Percentiles rank a stretch among this genome's conserved stretches.
Conservation (phyloP, 2,329 filamentous ascomycete species). For the Aphanocladium album region DNA sequence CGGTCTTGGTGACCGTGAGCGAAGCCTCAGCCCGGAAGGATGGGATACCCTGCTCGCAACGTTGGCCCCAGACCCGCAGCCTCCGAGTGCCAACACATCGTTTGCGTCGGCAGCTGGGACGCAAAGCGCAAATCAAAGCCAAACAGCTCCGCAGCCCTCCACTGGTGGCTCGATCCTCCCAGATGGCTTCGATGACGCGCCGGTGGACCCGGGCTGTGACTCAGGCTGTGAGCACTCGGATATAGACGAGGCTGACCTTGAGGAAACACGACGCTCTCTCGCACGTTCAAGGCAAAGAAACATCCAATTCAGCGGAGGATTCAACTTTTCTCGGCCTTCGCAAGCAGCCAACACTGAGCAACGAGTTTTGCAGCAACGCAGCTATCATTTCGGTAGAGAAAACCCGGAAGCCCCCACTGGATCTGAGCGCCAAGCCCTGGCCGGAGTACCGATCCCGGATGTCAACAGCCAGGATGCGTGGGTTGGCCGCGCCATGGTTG, state of each 20-base stretch:
- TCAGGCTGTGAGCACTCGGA: conserved; percentile 53
- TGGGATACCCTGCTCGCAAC: conserved; percentile 82
- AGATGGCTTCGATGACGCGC: conserved; percentile 30
- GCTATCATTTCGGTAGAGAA: neutral
- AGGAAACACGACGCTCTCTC: conserved; percentile 21
- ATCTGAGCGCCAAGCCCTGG: conserved; percentile 3
- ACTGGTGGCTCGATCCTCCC: conserved; percentile 26
- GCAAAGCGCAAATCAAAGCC: conserved; percentile 30
- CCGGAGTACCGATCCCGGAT: neutral
- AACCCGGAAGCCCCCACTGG: neutral
- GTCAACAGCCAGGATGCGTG: conserved; percentile 17
- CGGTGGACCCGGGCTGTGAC: conserved; percentile 42
- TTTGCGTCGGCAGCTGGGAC: conserved; percentile 60
- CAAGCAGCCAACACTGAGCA: neutral
- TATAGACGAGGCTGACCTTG: conserved; percentile 45
- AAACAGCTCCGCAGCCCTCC: conserved; percentile 26
- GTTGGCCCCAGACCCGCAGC: conserved; percentile 71
- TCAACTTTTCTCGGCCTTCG: neutral
- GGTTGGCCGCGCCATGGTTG: conserved; percentile 23
- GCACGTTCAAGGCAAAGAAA: conserved; percentile 15
- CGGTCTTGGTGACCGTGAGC: conserved; percentile 77
- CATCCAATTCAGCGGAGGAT: neutral
- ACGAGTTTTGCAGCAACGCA: neutral
- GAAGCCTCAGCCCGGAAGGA: conserved; percentile 71
- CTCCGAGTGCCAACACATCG: conserved; percentile 66